Evolutionary conservation across 805 yeast genomes (phyloP), one percentile per base, ranked within the genome.

Genomic region (Yamadazyma tumulicola): DNA sequence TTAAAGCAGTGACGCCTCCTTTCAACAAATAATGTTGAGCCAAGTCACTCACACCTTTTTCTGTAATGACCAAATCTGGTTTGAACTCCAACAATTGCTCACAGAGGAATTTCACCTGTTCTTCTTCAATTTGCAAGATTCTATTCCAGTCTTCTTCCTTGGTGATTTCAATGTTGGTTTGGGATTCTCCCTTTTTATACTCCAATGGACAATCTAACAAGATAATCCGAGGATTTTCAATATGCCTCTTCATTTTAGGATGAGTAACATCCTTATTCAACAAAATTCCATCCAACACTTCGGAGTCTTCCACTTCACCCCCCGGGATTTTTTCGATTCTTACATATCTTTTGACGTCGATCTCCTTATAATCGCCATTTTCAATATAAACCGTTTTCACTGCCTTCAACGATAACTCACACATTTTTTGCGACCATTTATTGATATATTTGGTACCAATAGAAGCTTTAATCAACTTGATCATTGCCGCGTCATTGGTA

Each of bases 151-250:
- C 98, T 43, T 80, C 85, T 62, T 91, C 97, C 53, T 87, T 87
- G 28, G 96, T 83, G 61, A 93, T 89, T 68, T 93, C 99, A 48
- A 93, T 86, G 64, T 93, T 91, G 35, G 97, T 93, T 63, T 93
- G 98, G 3, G 97, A 88, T 67, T 93, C 99, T 46, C 98, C 99
- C 74, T 93, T 93, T 69, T 93, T 93, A 69, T 93, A 93, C 66
- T 93, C 99, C 51, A 93, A 72, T 9, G 99, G 97, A 64, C 97
- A 89, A 65, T 93, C 99, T 49, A 93, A 73, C 47, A 93, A 72
- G 13, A 93, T 75, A 36, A 93, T 77, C 45, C 91, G 77, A 32
- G 99, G 99, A 53, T 87, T 85, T 57, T 82, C 85, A 48, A 93
- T 84, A 50, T 69, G 55, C 59, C 99, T 80, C 50, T 81, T 81